These are phyloP conservation scores for Acacia concinna DNA, from an alignment of 331 rosid genomes.

Conservation along the genomic window DNA sequence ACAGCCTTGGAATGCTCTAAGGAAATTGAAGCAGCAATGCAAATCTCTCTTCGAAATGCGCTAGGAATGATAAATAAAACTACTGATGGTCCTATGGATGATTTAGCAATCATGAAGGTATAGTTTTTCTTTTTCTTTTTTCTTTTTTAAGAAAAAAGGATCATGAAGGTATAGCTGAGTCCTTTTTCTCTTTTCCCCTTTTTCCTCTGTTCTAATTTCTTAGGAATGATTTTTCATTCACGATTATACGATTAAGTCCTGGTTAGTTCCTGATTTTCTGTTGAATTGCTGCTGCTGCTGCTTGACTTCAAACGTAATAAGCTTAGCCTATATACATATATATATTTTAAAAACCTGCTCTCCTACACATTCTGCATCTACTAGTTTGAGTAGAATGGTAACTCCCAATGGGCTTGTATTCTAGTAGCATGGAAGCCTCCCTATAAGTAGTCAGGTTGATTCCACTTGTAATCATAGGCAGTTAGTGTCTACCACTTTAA, in stretches of 20 bases:
- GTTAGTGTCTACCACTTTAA: not conserved
- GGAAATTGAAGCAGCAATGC: slow-evolving; percentile 98
- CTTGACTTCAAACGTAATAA: slow-evolving; percentile 10
- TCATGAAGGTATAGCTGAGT: slow-evolving; percentile 70
- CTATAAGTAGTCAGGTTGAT: not conserved
- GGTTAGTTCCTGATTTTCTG: not conserved
- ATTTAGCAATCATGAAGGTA: slow-evolving; percentile 96
- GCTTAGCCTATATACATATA: slow-evolving; percentile 21
- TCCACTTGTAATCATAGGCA: not conserved
- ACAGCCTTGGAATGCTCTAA: slow-evolving; percentile 89
- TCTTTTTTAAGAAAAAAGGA: not conserved
- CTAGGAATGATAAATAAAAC: slow-evolving; percentile 75
- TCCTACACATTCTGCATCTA: not conserved
- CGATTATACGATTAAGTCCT: not conserved
- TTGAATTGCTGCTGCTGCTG: slow-evolving; percentile 12
- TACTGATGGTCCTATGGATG: slow-evolving; percentile 93
- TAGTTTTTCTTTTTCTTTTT: not conserved
- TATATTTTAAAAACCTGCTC: not conserved
- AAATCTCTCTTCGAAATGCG: slow-evolving; percentile 89
- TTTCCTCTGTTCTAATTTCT: slow-evolving; percentile 10
- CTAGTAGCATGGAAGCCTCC: no score
- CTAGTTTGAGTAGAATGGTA: not conserved
- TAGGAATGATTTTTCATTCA: slow-evolving; percentile 17
- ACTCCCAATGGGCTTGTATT: not conserved
- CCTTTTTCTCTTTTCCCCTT: slow-evolving; percentile 3